A percentile compares a stretch with the other conserved stretches of the same genome.
Evolutionary conservation across 257 asterid genomes (phyloP).

Genomic region (Galeopsis tetrahit): DNA sequence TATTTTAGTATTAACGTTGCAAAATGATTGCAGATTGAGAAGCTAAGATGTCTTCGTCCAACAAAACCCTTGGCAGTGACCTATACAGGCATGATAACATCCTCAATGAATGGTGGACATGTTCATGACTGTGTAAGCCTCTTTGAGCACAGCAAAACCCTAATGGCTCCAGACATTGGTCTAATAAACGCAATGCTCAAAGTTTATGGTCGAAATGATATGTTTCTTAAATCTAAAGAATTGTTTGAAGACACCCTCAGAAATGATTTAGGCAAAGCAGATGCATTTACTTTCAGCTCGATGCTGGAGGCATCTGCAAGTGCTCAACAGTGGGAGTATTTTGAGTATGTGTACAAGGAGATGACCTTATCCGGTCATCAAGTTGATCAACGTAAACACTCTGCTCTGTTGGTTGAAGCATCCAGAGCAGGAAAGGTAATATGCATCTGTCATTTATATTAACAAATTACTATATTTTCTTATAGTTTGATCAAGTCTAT

Average conservation of each 20-base stretch:
- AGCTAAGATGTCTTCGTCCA: slow-evolving; percentile 51
- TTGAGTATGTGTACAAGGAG: slow-evolving; percentile 78
- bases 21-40: slow-evolving; percentile 62
- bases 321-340: slow-evolving; percentile 91
- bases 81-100: slow-evolving; percentile 82
- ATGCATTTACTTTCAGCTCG: slow-evolving; percentile 64
- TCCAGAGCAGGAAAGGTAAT: slow-evolving; percentile 88
- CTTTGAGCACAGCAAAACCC: slow-evolving; percentile 65
- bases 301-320: slow-evolving; percentile 90
- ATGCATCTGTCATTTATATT: not conserved
- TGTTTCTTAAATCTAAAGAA: slow-evolving; percentile 85
- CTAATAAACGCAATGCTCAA: slow-evolving; percentile 82
- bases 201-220: slow-evolving; percentile 72
- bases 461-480: not conserved
- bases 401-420: slow-evolving; percentile 63
- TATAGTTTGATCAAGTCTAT: slow-evolving; percentile 16
- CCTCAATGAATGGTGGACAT: slow-evolving; percentile 88
- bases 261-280: slow-evolving; percentile 48
- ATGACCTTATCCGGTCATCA: slow-evolving; percentile 69
- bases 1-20: slow-evolving; percentile 17
- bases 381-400: slow-evolving; percentile 58
- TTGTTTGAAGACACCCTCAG: slow-evolving; percentile 67
- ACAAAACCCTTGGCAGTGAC: slow-evolving; percentile 73
- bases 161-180: slow-evolving; percentile 67
- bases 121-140: slow-evolving; percentile 63